Evolutionary conservation across 768 basidiomycete genomes (phyloP), one percentile per base, ranked within the genome.

Genomic region (Tricholoma sp.): DNA sequence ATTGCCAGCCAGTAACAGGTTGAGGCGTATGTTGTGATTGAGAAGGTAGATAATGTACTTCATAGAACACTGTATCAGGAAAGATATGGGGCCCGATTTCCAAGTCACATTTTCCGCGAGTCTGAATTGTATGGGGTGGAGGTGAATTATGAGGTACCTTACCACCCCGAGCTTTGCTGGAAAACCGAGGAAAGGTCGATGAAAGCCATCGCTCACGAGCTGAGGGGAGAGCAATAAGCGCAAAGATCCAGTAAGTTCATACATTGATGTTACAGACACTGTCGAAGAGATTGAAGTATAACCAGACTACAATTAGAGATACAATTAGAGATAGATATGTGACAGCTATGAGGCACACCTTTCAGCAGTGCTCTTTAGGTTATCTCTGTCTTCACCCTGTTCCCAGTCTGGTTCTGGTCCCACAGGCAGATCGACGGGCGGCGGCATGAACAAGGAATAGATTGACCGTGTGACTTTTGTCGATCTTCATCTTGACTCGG

Each of bases 31-130:
- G 49, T 63, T 61, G 56, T 61, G 65, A 59, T 52, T 62, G 63
- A 17, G 61, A 58, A 3, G 77, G 70, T 17, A 83, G 75, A 68
- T 91, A 91, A 64, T 84, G 80, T 8, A 88, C 86, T 70, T 92
- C 88, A 59, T 83, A 90, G 57, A 93, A 74, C 0, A 79, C 74
- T 0, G 89, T 90, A 20, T 85, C 81, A 33, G 74, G 65, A 63
- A 92, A 92, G 28, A 75, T 71, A 67, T 90, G 89, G 12, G 91
- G 91, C 5, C 90, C 91, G 32, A 93, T 82, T 61, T 82, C 77
- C 36, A 94, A 68, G 54, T 86, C 81, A 66, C 85, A 91, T 64
- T 76, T 81, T 45, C 88, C 89, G 34, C 85, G 76, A 32, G 75
- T 76, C 60, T 82, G 81, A 54, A 85, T 80, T 1, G 80, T 85